Conservation (phyloP, 2,329 filamentous ascomycete species). For the Aspergillus versicolor region DNA sequence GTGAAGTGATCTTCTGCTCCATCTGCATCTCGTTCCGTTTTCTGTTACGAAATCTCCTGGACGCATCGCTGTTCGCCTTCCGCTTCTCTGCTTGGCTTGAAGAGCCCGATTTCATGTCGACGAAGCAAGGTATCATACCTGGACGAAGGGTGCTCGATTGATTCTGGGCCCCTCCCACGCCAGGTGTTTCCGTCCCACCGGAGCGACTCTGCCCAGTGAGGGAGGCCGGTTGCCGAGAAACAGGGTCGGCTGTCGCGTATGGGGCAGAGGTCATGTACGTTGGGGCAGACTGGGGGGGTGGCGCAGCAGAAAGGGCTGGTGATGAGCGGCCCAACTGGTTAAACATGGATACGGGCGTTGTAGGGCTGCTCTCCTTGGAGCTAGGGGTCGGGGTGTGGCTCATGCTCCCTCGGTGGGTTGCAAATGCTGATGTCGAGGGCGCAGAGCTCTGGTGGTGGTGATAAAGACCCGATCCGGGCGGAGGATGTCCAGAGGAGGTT, state of each 20-base stretch:
- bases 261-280: conserved; percentile 18
- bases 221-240: conserved; percentile 24
- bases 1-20: conserved; percentile 36
- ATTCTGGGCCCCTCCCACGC: conserved; percentile 9
- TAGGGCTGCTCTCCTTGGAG: conserved; percentile 37
- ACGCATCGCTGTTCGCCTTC: conserved; percentile 44
- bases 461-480: conserved; percentile 9
- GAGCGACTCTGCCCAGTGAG: conserved; percentile 20
- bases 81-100: conserved; percentile 43
- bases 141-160: conserved; percentile 16
- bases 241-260: conserved; percentile 28
- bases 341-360: conserved; percentile 33
- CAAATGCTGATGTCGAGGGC: conserved; percentile 35
- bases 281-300: conserved; percentile 20
- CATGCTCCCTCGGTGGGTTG: conserved; percentile 31
- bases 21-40: conserved; percentile 43
- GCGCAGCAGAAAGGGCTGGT: conserved; percentile 25
- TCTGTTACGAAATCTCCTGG: conserved; percentile 41
- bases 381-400: conserved; percentile 31
- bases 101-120: conserved; percentile 44
- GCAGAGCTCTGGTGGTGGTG: conserved; percentile 22
- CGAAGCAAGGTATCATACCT: conserved; percentile 37
- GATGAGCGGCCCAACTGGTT: conserved; percentile 32
- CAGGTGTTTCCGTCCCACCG: conserved; percentile 19
- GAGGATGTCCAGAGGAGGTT: conserved; percentile 19